Evolutionary conservation across 495 filamentous ascomycete genomes (phyloP), one percentile per base, ranked within the genome.

Genomic region (Astrothelium macrocarpum): DNA sequence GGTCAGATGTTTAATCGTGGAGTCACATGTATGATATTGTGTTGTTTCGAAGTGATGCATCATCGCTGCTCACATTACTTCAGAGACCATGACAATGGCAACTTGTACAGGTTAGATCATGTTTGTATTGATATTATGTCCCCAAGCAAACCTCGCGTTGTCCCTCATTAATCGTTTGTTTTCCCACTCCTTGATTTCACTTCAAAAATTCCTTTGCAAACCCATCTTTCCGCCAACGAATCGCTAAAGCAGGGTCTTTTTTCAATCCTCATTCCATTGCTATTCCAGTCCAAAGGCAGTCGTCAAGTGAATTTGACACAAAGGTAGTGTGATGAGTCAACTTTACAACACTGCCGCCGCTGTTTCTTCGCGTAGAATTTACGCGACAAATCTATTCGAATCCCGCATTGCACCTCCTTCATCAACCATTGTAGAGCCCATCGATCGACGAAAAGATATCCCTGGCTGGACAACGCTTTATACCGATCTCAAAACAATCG

Each of bases 361-460:
- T 20, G 3, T 20, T 20, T 5, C 43, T 3, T 10, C 43, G 43
- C 18, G 3, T 16, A 9, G 29, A 56, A 2, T 25, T 29, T 25
- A 16, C 49, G 25, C 49, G 25, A 29, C 20, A 49, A 20, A 0
- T 26, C 11, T 28, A 9, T 25, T 56, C 20, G 9, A 56, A 29
- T 26, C 49, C 20, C 49, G 49, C 49, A 25, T 29, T 10, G 7
- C n/a, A 26, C 5, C 3, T 29, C 49, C 2, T 25, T 18, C 43
- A 18, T 25, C 26, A n/a, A 28, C 49, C 25, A 26, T 56, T 16
- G 29, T 56, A 5, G 49, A 56, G 16, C 49, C 20, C 9, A 28
- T 56, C 49, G 49, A 56, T 26, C 49, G 49, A 9, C 49, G 49
- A 12, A 56, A 56, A 56, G 23, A 56, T 29, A 29, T 56, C 29